phyloP scores from a whole-genome alignment of 345 rosid genomes.

The Salix suchowensis region DNA sequence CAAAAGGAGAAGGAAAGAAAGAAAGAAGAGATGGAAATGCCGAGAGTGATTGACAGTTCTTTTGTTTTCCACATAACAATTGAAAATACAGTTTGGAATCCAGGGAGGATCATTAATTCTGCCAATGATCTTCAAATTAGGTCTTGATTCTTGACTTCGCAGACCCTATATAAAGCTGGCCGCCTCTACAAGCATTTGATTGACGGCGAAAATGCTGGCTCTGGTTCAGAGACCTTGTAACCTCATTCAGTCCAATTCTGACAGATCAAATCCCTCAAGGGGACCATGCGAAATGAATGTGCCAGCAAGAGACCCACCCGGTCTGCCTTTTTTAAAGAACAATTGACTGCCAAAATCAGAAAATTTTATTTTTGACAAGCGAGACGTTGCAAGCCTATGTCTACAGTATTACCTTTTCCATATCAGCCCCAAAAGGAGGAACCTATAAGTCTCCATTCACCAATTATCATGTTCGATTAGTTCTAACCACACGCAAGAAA shows the following conservation, averaged over 20 bases:
- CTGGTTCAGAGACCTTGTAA: background rate
- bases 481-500: background rate
- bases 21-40: background rate
- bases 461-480: background rate
- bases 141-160: background rate
- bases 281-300: background rate
- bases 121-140: background rate
- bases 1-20: too few species aligned
- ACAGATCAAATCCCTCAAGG: background rate
- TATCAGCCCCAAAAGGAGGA: background rate
- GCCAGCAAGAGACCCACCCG: background rate
- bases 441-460: background rate
- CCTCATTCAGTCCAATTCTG: background rate
- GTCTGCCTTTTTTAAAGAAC: background rate
- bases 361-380: background rate
- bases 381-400: background rate
- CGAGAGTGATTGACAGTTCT: background rate
- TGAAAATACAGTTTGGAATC: background rate
- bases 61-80: background rate
- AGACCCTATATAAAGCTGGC: background rate
- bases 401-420: background rate
- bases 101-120: background rate
- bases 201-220: slow-evolving; percentile 10
- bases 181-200: slow-evolving; percentile 3
- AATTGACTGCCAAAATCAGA: background rate